These are phyloP conservation scores for Gossypium arboreum DNA, from an alignment of 345 rosid genomes.

Conservation along the genomic window DNA sequence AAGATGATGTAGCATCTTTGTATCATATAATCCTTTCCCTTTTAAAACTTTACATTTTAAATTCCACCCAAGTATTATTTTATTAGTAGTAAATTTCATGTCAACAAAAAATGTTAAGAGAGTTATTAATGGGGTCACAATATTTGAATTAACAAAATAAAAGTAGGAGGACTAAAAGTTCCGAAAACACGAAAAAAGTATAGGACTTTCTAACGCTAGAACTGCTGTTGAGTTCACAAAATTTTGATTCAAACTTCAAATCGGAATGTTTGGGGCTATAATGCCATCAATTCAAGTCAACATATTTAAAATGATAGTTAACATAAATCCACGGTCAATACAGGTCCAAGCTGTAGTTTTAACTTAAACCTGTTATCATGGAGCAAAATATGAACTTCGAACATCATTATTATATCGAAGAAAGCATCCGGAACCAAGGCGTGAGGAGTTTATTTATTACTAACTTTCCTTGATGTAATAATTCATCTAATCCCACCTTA, in stretches of 20 bases:
- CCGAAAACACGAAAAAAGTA: too few relatives aligned
- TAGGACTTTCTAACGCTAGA: too few relatives aligned
- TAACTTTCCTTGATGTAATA: neutral
- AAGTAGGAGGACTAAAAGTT: too few relatives aligned
- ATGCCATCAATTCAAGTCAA: neutral
- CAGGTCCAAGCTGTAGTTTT: neutral
- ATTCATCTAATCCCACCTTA: conserved; percentile 65
- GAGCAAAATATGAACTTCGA: neutral
- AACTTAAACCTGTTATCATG: neutral
- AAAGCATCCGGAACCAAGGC: neutral
- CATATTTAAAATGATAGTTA: neutral
- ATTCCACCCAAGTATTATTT: too few relatives aligned
- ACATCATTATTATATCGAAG: neutral
- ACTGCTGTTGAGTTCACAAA: neutral
- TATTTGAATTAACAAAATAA: too few relatives aligned
- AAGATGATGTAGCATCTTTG: fast-evolving
- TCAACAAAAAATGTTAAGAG: too few relatives aligned
- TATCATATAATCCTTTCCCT: too few relatives aligned
- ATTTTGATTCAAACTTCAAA: neutral
- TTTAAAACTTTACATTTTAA: too few relatives aligned
- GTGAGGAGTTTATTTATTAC: neutral
- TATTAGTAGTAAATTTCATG: too few relatives aligned
- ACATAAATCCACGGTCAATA: neutral
- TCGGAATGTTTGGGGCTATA: neutral
- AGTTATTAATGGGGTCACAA: too few relatives aligned